These are phyloP conservation scores for Aspergillus sclerotiicarbonarius DNA, from an alignment of 495 filamentous ascomycete genomes.

Conservation along the genomic window DNA sequence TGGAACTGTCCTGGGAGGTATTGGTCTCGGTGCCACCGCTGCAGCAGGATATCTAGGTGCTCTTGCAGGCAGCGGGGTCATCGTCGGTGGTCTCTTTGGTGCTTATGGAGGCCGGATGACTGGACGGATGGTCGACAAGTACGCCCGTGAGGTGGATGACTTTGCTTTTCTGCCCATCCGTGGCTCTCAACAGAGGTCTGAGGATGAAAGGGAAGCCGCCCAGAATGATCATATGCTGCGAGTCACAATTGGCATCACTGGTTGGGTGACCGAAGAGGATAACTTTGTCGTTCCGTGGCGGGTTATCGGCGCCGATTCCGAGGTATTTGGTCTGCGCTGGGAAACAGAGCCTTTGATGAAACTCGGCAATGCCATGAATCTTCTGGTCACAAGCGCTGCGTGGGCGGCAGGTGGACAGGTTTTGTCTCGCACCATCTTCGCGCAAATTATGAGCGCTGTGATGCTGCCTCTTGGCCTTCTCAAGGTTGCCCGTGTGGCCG, in stretches of 20 bases:
- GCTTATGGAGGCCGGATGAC: constrained; percentile 85
- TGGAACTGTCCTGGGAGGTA: constrained; percentile 75
- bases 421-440: constrained; percentile 73
- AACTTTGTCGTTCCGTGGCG: constrained; percentile 76
- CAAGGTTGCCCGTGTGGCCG: constrained; percentile 76
- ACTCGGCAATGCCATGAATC: constrained; percentile 70
- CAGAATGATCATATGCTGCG: constrained; percentile 65
- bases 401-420: constrained; percentile 81
- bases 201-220: constrained; percentile 44
- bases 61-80: constrained; percentile 70
- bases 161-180: constrained; percentile 82
- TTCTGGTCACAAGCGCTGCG: constrained; percentile 70
- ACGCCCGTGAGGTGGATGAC: constrained; percentile 82
- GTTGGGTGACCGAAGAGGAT: constrained; percentile 72
- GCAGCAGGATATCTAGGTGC: constrained; percentile 77
- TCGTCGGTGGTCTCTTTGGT: constrained; percentile 84
- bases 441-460: constrained; percentile 63
- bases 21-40: constrained; percentile 75
- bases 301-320: constrained; percentile 63
- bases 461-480: constrained; percentile 76
- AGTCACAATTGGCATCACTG: constrained; percentile 77
- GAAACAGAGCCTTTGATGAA: constrained; percentile 76
- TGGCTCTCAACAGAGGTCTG: constrained; percentile 39
- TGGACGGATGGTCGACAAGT: constrained; percentile 81
- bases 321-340: constrained; percentile 83